phyloP scores from a whole-genome alignment of 345 rosid genomes.

The Conringia planisiliqua region DNA sequence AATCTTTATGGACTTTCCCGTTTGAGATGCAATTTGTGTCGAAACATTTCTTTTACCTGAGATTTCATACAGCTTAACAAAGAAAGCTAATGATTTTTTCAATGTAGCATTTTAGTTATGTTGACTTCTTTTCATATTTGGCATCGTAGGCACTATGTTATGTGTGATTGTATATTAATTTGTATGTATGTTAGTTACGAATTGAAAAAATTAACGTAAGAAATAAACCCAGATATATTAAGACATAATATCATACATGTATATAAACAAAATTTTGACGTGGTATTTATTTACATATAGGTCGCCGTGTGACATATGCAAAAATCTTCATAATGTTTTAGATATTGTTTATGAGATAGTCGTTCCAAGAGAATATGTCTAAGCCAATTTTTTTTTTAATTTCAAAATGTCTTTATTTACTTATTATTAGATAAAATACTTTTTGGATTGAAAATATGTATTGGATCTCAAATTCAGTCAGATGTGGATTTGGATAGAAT shows the following conservation, averaged over 20 bases:
- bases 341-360: no score
- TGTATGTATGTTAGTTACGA: not conserved
- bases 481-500: no score
- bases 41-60: conserved; percentile 8
- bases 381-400: no score
- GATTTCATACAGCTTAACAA: not conserved
- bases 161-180: not conserved
- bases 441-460: no score
- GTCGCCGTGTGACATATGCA: not conserved
- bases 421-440: no score
- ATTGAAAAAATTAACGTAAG: not conserved
- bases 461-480: no score
- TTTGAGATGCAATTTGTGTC: conserved; percentile 5
- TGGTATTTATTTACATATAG: no score
- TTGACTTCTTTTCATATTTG: not conserved
- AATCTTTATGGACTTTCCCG: not conserved
- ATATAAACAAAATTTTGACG: no score
- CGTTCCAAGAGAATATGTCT: no score
- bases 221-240: not conserved
- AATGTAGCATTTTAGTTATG: not conserved
- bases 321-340: not conserved
- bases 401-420: no score
- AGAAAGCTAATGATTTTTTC: not conserved
- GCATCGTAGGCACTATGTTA: not conserved
- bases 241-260: not conserved